Evolutionary conservation across 2,329 filamentous ascomycete species (phyloP), one percentile per base, ranked within the genome.

Genomic region (Cercospora brassicicola): DNA sequence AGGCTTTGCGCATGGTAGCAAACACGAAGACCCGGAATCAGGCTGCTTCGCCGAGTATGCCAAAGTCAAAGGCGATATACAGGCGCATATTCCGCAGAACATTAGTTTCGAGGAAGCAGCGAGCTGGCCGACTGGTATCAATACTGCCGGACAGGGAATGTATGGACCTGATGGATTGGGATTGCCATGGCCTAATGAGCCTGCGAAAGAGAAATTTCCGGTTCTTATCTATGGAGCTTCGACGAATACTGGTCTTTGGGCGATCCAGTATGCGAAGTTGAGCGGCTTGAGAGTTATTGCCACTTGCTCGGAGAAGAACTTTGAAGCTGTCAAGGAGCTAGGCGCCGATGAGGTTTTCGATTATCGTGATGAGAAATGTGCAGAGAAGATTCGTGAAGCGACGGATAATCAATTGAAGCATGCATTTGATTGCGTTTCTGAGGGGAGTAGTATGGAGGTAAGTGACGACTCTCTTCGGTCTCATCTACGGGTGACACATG

Each of bases 21-120:
- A 72, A 23, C 60, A 66, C 23, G 72, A 71, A 78, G 76, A 76
- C 26, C 69, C 70, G 11, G 65, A 70, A 36, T 68, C 70, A 15
- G 86, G 86, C 8, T 78, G 81, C 2, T 88, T 88, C 73, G 85
- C 82, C 2, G 82, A 88, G 65, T 84, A 85, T 71, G 79, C 84
- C 56, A 79, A 83, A 15, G 84, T 79, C 15, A 87, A 86, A 71
- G 84, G 78, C 1, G 83, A 84, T 62, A 65, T 86, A 1, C 78
- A 82, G 65, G 76, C 82, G 56, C 80, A 80, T 39, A 77, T 87
- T 6, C 82, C 84, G 0, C 80, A 85, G 18, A 74, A 74, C 45
- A 61, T 87, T 65, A 81, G 79, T 39, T 84, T 84, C 71, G 82
- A 86, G 67, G 82, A 85, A 23, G 86, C 84, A 0, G 79, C 84